phyloP scores from a whole-genome alignment of 805 yeast species.

The Kluyveromyces wickerhamii region DNA sequence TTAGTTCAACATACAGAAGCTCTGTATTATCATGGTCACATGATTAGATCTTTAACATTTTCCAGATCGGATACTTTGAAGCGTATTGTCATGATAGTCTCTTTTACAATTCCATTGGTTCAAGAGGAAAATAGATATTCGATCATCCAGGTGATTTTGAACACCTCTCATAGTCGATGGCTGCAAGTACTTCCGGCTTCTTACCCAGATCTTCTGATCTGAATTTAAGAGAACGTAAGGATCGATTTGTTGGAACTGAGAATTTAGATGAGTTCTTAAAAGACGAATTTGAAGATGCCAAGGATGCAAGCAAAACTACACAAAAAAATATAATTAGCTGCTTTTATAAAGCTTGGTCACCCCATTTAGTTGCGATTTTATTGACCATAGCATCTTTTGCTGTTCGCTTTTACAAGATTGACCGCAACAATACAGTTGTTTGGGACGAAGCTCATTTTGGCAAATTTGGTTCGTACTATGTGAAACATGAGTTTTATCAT shows the following conservation, averaged over 20 bases:
- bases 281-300: not conserved
- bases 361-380: constrained; percentile 43
- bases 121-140: too few relatives aligned
- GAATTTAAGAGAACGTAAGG: constrained; percentile 7
- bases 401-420: constrained; percentile 69
- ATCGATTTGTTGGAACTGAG: constrained; percentile 6
- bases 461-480: constrained; percentile 87
- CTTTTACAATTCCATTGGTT: too few relatives aligned
- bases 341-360: constrained; percentile 19
- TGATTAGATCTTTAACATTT: too few relatives aligned
- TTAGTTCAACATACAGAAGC: too few relatives aligned
- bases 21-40: too few relatives aligned
- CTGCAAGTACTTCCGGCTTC: constrained; percentile 5
- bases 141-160: too few relatives aligned
- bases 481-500: constrained; percentile 83
- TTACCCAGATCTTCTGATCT: constrained; percentile 10
- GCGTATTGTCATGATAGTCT: too few relatives aligned
- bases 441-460: constrained; percentile 99
- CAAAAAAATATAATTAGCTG: not conserved
- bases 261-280: constrained; percentile 2
- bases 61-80: too few relatives aligned
- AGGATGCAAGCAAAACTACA: not conserved
- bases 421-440: constrained; percentile 66
- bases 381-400: constrained; percentile 65
- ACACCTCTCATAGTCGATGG: too few relatives aligned